These are phyloP conservation scores for Lentinula edodes DNA, from an alignment of 768 basidiomycete species.

Conservation along the genomic window DNA sequence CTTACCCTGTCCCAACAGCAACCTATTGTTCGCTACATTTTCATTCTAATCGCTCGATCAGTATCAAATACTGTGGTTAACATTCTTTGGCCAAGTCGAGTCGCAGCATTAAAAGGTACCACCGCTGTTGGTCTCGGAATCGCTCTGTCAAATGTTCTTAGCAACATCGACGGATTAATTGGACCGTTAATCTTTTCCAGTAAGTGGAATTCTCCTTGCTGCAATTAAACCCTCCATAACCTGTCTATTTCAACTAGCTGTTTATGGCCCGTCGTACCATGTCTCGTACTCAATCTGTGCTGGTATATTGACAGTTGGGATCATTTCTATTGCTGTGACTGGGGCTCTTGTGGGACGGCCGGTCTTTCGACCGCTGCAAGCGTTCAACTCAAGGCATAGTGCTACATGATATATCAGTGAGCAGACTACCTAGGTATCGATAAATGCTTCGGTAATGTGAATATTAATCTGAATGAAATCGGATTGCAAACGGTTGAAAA, in stretches of 20 bases:
- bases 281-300: conserved; percentile 2
- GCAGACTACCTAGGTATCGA: no score
- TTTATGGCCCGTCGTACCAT: conserved; percentile 3
- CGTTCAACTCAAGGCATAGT: no score
- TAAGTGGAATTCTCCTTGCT: not conserved
- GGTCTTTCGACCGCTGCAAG: not conserved
- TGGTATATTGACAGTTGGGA: not conserved
- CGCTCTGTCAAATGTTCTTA: not conserved
- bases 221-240: not conserved
- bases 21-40: conserved; percentile 3
- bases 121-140: conserved; percentile 4
- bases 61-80: conserved; percentile 1
- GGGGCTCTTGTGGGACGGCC: not conserved
- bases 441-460: no score
- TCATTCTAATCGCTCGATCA: conserved; percentile 1
- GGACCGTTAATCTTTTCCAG: not conserved
- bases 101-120: not conserved
- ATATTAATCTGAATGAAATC: no score
- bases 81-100: conserved; percentile 3
- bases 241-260: not conserved
- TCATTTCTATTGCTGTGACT: conserved; percentile 1
- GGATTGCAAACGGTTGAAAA: no score
- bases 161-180: conserved; percentile 1
- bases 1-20: not conserved
- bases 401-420: no score